Evolutionary conservation across 345 rosid species (phyloP), one percentile per base, ranked within the genome.

Genomic region (Conringia planisiliqua): DNA sequence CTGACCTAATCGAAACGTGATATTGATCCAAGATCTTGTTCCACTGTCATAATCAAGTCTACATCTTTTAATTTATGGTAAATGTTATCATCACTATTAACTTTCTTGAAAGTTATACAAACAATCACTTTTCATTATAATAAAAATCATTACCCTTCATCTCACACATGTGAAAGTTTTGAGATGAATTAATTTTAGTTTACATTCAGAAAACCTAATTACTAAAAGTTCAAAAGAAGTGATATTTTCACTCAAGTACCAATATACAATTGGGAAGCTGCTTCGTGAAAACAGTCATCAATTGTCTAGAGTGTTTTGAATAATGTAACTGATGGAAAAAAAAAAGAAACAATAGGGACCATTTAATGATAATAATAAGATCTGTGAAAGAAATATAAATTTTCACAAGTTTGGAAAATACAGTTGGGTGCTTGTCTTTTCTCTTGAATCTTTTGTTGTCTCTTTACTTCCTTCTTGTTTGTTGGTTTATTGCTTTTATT

Each of bases 371-470:
- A 61, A 43, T 51, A 51, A 20, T 9, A 61, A 50, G 20, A 68
- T 30, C 38, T 67, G 30, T 18, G 68, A 75, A 66, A 47, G 51
- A 57, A 58, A 67, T 75, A 58, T 50, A 62, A 50, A n/a, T 48
- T 24, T 30, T 51, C 39, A 69, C 26, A 54, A 62, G 70, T 32
- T 61, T 40, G 14, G 57, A 62, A 70, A 63, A 55, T 70, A 62
- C 71, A 77, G 76, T 77, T 77, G 75, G 75, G 51, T 36, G 11
- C 42, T 70, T 70, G 80, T 77, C 75, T 76, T 76, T 70, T 77
- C 70, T 63, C 5, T 63, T 56, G 75, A 56, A 77, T 39, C 71
- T 63, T 70, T 77, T 56, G 80, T 27, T 70, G 80, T 70, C 80
- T 46, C 71, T 70, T 70, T 65, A 77, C 71, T 77, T 77, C 66